phyloP scores from a whole-genome alignment of 2,329 filamentous ascomycete species.

The Pseudocercospora vitis region DNA sequence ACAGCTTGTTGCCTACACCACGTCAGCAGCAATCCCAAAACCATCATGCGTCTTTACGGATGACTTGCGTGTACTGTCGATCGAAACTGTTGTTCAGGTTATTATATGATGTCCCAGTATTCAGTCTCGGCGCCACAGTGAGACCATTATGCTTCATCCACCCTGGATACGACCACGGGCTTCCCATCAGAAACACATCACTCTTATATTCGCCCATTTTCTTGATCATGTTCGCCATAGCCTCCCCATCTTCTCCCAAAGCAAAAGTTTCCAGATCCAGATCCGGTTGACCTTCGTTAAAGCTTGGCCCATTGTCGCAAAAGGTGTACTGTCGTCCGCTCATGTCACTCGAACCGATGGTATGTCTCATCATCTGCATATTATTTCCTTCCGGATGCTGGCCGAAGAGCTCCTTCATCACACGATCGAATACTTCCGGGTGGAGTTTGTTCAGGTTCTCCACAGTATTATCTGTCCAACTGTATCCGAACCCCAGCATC shows the following conservation, averaged over 20 bases:
- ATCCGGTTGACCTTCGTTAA: slow-evolving; percentile 39
- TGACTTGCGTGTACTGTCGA: slow-evolving; percentile 36
- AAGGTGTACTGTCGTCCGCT: slow-evolving; percentile 40
- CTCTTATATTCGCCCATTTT: slow-evolving; percentile 40
- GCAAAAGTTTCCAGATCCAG: slow-evolving; percentile 36
- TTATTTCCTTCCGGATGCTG: slow-evolving; percentile 35
- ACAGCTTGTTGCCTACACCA: not conserved
- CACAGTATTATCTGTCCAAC: slow-evolving; percentile 44
- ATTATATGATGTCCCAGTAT: slow-evolving; percentile 16
- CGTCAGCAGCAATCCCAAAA: slow-evolving; percentile 1
- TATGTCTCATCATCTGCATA: slow-evolving; percentile 44
- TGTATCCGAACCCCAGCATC: slow-evolving; percentile 42
- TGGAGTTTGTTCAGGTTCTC: slow-evolving; percentile 38
- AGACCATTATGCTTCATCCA: slow-evolving; percentile 45
- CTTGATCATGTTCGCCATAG: slow-evolving; percentile 42
- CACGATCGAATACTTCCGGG: slow-evolving; percentile 32
- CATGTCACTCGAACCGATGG: slow-evolving; percentile 42
- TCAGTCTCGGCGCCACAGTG: slow-evolving; percentile 31
- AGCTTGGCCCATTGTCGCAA: slow-evolving; percentile 38
- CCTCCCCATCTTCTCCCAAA: slow-evolving; percentile 39
- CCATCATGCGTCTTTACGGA: slow-evolving; percentile 42
- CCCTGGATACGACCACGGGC: slow-evolving; percentile 42
- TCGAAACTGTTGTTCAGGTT: slow-evolving; percentile 40
- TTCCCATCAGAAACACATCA: slow-evolving; percentile 39
- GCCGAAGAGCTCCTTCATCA: slow-evolving; percentile 41